phyloP scores from a whole-genome alignment of 1,139 yeast species.

The Yamadazyma kanchanaburiensis region DNA sequence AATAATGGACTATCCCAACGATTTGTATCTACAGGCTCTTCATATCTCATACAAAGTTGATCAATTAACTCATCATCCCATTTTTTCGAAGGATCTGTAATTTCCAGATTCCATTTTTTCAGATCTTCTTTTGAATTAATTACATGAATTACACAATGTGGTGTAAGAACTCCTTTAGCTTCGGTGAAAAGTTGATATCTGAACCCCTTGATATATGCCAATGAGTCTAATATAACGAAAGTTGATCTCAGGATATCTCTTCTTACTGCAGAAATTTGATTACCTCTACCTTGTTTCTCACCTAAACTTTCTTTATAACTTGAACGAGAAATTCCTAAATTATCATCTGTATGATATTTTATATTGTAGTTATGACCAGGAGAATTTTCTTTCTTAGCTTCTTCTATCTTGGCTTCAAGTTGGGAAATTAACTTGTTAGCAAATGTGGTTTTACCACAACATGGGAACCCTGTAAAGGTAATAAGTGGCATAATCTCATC shows the following conservation, averaged over 20 bases:
- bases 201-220: conserved; percentile 92
- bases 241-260: conserved; percentile 67
- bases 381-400: conserved; percentile 39
- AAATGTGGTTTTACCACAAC: conserved; percentile 78
- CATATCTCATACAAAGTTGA: conserved; percentile 80
- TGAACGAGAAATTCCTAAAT: conserved; percentile 66
- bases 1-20: conserved; percentile 96
- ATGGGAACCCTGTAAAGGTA: conserved; percentile 79
- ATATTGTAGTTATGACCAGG: conserved; percentile 59
- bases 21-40: conserved; percentile 83
- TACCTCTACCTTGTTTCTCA: conserved; percentile 81
- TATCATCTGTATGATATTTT: conserved; percentile 72
- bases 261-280: conserved; percentile 85
- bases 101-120: conserved; percentile 52
- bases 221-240: conserved; percentile 79
- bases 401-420: conserved; percentile 14
- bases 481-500: conserved; percentile 69
- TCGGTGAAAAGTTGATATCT: conserved; percentile 93
- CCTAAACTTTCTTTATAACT: conserved; percentile 64
- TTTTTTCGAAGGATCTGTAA: conserved; percentile 16
- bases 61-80: conserved; percentile 73
- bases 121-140: conserved; percentile 65
- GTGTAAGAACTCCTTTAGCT: conserved; percentile 78
- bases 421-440: conserved; percentile 33
- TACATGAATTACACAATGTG: conserved; percentile 80